A percentile compares a stretch with the other conserved stretches of the same genome.
Conservation (phyloP, 176 grass and related monocot species). For the Phragmites australis region DNA sequence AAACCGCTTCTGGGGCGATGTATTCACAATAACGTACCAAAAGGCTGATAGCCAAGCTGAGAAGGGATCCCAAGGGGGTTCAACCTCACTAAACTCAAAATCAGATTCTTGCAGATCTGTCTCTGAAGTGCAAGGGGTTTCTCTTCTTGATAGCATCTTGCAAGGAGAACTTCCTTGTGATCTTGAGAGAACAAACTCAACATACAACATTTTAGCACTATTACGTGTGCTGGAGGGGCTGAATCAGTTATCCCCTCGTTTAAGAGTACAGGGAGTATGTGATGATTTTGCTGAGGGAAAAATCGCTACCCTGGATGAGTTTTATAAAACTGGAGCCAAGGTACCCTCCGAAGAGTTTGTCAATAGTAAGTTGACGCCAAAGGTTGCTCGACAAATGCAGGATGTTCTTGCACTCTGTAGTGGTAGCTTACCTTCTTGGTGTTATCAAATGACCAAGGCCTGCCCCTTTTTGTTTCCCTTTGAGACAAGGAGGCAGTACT, state of each 20-base stretch:
- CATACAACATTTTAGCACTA: conserved; percentile 79
- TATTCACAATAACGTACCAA: conserved; percentile 93
- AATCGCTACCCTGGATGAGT: conserved; percentile 47
- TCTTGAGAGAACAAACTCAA: conserved; percentile 78
- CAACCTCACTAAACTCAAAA: conserved; percentile 61
- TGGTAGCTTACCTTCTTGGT: conserved; percentile 84
- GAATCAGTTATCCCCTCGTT: conserved; percentile 71
- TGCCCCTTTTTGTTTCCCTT: conserved; percentile 93
- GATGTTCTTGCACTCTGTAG: conserved; percentile 86
- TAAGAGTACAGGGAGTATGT: conserved; percentile 56
- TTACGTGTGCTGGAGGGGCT: conserved; percentile 69
- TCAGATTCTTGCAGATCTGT: conserved; percentile 53
- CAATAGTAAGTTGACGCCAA: conserved; percentile 83
- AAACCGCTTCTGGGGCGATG: conserved; percentile 79
- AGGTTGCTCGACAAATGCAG: conserved; percentile 83
- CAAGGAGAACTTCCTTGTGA: conserved; percentile 89
- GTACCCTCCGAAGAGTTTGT: conserved; percentile 77
- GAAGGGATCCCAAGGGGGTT: conserved; percentile 54
- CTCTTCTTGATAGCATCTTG: conserved; percentile 88
- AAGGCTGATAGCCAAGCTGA: conserved; percentile 71
- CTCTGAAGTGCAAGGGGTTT: conserved; percentile 40
- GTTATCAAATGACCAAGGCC: conserved; percentile 76
- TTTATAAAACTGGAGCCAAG: conserved; percentile 54
- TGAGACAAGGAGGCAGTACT: conserved; percentile 85
- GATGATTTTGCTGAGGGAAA: conserved; percentile 77